Evolutionary conservation across 352 stramenopile species (phyloP), one percentile per base, ranked within the genome.

Genomic region (Pythium angustatum): DNA sequence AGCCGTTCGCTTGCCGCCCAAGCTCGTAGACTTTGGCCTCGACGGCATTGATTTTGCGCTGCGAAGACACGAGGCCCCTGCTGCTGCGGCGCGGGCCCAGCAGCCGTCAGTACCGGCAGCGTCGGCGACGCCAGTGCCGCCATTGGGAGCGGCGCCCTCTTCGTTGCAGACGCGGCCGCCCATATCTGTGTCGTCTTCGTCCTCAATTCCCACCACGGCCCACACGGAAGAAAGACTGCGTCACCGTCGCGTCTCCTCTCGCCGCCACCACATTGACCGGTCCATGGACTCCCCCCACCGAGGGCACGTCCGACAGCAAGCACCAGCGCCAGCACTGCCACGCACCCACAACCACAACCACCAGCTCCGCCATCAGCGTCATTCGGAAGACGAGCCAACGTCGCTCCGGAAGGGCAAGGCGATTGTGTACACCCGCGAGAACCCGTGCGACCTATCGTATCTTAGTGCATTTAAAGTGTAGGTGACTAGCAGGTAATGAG

Each of bases 371-470:
- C 38, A 56, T 12, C 57, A 58, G 34, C 58, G 48, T 36, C 47
- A 43, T 26, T 51, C 58, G 26, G 45, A 22, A 56, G 47, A 64
- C n/a, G 48, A 59, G 49, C 58, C 48, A 15, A 30, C 28, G n/a
- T 19, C 14, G 8, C 7, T 19, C 22, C 45, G 56, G 30, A 57
- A 50, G 24, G 58, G 44, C 10, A 54, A 47, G 48, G 14, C 38
- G 28, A 58, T 45, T 50, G 49, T 28, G 43, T 76, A 79, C 58
- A 75, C 75, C 30, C 75, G 74, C 43, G 53, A 66, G 21, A 77
- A 76, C 24, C 74, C 65, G 31, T 79, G 67, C 58, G 79, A 87
- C 58, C 66, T 87, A 44, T 88, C 76, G 31, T 88, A 88, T 58
- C 57, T 88, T 22, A 70, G 61, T 28, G 72, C 52, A 38, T 85